phyloP scores from a whole-genome alignment of 78 protist species.

The Mantamonas sphyraenae region DNA sequence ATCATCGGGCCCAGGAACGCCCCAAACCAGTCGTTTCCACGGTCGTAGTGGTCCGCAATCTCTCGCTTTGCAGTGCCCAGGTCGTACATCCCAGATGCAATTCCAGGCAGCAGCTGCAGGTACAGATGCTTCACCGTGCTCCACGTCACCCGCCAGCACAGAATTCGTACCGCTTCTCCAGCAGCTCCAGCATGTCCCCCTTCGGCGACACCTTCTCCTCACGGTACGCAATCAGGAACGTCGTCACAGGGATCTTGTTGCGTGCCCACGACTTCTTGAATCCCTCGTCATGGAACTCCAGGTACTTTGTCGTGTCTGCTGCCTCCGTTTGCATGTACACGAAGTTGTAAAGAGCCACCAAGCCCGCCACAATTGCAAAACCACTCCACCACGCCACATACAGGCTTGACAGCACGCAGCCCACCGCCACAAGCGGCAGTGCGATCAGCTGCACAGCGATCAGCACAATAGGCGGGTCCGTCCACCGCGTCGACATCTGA shows the following conservation, averaged over 20 bases:
- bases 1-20: constrained; percentile 29
- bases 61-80: not conserved
- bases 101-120: not conserved
- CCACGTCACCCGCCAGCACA: constrained; percentile 1
- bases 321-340: not conserved
- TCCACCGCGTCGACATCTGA: constrained; percentile 26
- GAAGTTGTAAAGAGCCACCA: not conserved
- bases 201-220: constrained; percentile 11
- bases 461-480: constrained; percentile 19
- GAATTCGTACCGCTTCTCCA: constrained; percentile 15
- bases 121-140: not conserved
- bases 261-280: not conserved
- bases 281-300: not conserved
- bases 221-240: constrained; percentile 5
- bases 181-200: constrained; percentile 11
- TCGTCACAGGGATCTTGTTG: constrained; percentile 21
- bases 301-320: constrained; percentile 7
- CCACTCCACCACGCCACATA: not conserved
- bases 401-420: not conserved
- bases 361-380: not conserved
- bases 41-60: constrained; percentile 42
- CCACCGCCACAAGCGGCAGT: no score
- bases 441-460: not conserved
- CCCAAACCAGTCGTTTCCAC: constrained; percentile 41
- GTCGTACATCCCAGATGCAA: constrained; percentile 7